Evolutionary conservation across 2,329 filamentous ascomycete species (phyloP).

Genomic region (Claviceps pazoutovae): DNA sequence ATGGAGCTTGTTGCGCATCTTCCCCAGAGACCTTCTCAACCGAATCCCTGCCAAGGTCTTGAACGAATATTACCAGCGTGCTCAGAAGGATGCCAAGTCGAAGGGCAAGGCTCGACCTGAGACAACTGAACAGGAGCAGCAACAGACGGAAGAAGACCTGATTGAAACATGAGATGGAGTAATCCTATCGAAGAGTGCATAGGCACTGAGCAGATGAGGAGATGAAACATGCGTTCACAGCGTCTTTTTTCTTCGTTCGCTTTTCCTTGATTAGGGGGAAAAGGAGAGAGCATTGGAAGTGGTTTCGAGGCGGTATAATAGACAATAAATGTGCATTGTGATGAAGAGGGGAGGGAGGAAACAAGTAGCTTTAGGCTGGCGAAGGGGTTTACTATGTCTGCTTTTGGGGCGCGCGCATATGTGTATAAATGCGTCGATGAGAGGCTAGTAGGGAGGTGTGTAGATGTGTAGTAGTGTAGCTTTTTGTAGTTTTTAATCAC

Average conservation of each 20-base stretch:
- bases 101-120: slow-evolving; percentile 44
- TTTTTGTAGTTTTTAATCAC: background rate
- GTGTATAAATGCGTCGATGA: background rate
- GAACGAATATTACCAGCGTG: slow-evolving; percentile 69
- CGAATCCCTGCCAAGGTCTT: slow-evolving; percentile 75
- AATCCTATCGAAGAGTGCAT: background rate
- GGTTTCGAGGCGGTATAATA: slow-evolving; percentile 1
- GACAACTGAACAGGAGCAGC: slow-evolving; percentile 23
- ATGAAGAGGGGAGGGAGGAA: background rate
- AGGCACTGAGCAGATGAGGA: background rate
- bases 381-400: background rate
- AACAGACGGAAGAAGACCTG: slow-evolving; percentile 41
- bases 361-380: background rate
- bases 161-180: slow-evolving; percentile 37
- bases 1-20: slow-evolving; percentile 92
- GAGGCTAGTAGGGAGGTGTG: background rate
- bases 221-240: background rate
- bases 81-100: slow-evolving; percentile 46
- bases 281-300: background rate
- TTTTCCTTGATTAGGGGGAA: background rate
- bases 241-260: background rate
- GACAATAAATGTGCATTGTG: background rate
- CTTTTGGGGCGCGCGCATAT: background rate
- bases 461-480: background rate
- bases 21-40: slow-evolving; percentile 95